These are phyloP conservation scores for Withania somnifera DNA, from an alignment of 305 asterid species.

Conservation along the genomic window DNA sequence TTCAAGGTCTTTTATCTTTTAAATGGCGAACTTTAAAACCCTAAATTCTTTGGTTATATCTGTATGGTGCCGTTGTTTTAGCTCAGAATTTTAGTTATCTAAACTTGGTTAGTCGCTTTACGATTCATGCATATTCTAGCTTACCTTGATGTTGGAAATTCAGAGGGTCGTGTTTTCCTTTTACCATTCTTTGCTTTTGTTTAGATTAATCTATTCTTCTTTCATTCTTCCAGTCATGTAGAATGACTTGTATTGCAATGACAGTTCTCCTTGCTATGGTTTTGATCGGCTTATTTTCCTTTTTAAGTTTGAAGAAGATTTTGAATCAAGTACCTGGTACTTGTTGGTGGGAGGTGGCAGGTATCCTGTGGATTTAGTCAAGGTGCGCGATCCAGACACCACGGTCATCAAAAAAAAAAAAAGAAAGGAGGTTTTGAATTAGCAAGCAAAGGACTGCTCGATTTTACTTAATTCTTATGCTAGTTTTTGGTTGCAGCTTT, in stretches of 20 bases:
- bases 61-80: neutral
- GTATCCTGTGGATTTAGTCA: no score
- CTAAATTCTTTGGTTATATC: neutral
- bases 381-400: no score
- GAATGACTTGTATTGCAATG: neutral
- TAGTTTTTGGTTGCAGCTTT: neutral
- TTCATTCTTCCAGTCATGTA: neutral
- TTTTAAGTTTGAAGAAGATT: neutral
- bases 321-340: no score
- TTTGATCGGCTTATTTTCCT: neutral
- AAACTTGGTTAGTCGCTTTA: neutral
- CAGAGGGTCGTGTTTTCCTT: neutral
- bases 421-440: no score
- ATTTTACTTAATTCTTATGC: neutral
- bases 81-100: neutral
- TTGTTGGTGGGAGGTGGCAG: no score
- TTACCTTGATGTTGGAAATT: neutral
- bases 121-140: neutral
- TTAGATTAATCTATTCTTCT: neutral
- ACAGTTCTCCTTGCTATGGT: neutral
- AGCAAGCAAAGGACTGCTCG: neutral
- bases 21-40: neutral
- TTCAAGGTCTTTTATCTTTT: neutral
- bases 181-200: neutral
- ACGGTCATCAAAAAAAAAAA: no score